A percentile compares a stretch with the other conserved stretches of the same genome.
Conservation (phyloP, 108 stramenopile species). For the Skeletonema menzelii region DNA sequence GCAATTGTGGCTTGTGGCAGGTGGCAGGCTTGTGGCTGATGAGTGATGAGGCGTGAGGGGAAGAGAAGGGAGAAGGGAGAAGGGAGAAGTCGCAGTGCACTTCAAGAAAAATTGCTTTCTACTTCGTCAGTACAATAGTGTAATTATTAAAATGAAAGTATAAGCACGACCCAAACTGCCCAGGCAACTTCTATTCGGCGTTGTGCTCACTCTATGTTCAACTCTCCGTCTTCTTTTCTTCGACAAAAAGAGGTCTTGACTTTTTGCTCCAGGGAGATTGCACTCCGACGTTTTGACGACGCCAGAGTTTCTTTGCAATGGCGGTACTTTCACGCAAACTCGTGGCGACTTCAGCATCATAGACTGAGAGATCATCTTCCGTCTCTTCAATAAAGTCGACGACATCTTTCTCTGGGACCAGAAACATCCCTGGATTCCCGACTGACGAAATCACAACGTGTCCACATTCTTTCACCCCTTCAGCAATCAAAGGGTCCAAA, state of each 20-base stretch:
- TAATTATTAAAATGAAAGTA: not conserved
- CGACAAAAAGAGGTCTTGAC: slow-evolving; percentile 23
- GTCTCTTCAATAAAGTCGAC: slow-evolving; percentile 57
- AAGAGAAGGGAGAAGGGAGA: too few species aligned
- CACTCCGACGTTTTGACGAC: slow-evolving; percentile 51
- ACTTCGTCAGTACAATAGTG: not conserved
- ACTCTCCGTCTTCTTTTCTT: slow-evolving; percentile 44
- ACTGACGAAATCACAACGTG: slow-evolving; percentile 68
- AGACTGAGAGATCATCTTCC: slow-evolving; percentile 51
- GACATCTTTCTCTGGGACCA: slow-evolving; percentile 54
- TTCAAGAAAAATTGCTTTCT: too few species aligned
- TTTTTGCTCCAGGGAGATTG: slow-evolving; percentile 36
- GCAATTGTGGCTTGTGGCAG: too few species aligned
- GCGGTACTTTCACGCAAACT: slow-evolving; percentile 75
- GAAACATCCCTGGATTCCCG: slow-evolving; percentile 64
- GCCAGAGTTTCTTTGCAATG: slow-evolving; percentile 65
- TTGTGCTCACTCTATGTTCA: not conserved
- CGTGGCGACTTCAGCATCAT: slow-evolving; percentile 45
- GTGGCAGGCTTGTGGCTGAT: too few species aligned
- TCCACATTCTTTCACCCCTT: slow-evolving; percentile 43
- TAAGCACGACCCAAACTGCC: not conserved
- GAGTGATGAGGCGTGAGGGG: too few species aligned
- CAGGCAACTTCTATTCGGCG: slow-evolving; percentile 21
- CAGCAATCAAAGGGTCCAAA: slow-evolving; percentile 49
- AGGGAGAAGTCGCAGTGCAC: too few species aligned